These are phyloP conservation scores for Nissolia schottii DNA, from an alignment of 306 rosid species.

Conservation along the genomic window DNA sequence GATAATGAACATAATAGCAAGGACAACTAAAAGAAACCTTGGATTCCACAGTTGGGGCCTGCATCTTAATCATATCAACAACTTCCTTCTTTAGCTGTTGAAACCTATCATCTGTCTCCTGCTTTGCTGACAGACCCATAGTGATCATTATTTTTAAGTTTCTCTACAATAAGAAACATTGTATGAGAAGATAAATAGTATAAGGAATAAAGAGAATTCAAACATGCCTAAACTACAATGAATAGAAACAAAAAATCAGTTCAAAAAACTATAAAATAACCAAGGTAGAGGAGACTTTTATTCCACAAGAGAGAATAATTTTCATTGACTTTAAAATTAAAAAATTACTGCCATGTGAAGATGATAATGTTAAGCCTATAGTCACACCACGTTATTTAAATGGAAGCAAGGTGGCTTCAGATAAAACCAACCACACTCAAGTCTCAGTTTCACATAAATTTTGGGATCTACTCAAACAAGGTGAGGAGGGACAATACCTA, in stretches of 20 bases:
- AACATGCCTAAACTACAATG: constrained; percentile 20
- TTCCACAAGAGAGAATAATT: not conserved
- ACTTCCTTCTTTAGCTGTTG: constrained; percentile 87
- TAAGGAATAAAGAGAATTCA: constrained; percentile 18
- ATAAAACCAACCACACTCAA: not conserved
- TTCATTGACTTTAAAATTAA: not conserved
- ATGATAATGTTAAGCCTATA: not conserved
- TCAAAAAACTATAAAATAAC: not conserved
- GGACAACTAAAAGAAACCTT: constrained; percentile 49
- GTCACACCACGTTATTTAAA: constrained; percentile 16
- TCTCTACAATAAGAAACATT: constrained; percentile 60
- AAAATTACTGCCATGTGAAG: not conserved
- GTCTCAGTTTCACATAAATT: not conserved
- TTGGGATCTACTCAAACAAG: not conserved
- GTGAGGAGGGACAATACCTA: not conserved
- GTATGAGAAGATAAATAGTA: constrained; percentile 29
- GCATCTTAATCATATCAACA: constrained; percentile 71
- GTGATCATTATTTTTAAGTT: constrained; percentile 88
- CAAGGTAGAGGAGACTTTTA: not conserved
- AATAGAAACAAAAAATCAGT: constrained; percentile 17
- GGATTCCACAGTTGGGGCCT: constrained; percentile 49
- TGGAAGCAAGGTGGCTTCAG: not conserved
- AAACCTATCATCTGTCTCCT: constrained; percentile 86
- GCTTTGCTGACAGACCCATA: constrained; percentile 82
- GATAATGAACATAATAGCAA: not conserved